Conservation (phyloP, 176 grass and related monocot genomes). For the Urochloa ruziziensis region DNA sequence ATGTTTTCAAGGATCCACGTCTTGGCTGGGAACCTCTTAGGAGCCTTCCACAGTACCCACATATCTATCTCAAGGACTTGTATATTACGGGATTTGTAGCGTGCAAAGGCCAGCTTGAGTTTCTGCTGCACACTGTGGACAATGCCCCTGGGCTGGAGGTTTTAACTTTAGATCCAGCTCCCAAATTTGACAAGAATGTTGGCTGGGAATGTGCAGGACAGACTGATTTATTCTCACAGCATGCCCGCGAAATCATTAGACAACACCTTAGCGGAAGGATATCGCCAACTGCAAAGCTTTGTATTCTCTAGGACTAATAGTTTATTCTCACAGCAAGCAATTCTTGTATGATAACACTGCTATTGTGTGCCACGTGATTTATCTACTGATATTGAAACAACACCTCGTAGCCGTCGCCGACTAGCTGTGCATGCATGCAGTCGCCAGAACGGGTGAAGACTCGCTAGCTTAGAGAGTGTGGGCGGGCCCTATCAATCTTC, state of each 20-base stretch:
- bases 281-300: not conserved
- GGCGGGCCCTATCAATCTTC: no score
- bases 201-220: no score
- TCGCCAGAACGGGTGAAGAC: no score
- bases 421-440: no score
- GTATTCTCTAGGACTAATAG: not conserved
- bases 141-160: not conserved
- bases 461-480: no score
- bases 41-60: not conserved
- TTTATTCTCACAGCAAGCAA: no score
- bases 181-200: not conserved
- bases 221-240: not conserved
- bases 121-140: not conserved
- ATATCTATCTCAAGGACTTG: not conserved
- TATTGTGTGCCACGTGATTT: no score
- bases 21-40: not conserved
- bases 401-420: no score
- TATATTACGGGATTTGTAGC: not conserved
- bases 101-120: not conserved
- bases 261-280: not conserved
- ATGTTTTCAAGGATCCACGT: not conserved
- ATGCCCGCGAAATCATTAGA: not conserved
- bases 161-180: not conserved
- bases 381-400: no score
- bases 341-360: no score